Percentiles rank a stretch among this genome's conserved stretches.
phyloP scores from a whole-genome alignment of 2,329 filamentous ascomycete genomes.

The Thermochaetoides dissita region DNA sequence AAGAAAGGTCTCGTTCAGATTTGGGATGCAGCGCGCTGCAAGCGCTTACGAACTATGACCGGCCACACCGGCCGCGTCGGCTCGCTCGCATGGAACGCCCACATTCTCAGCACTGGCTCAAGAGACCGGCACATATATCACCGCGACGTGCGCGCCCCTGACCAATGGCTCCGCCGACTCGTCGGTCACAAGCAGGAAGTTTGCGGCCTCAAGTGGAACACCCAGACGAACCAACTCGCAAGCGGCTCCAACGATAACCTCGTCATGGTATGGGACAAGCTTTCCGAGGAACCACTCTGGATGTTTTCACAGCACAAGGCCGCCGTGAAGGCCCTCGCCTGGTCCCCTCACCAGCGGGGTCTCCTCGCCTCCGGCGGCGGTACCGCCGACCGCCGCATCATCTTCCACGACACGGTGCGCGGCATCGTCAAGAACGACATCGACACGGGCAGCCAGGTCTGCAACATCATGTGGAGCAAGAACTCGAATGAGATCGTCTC shows the following conservation, averaged over 20 bases:
- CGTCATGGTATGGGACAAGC: constrained; percentile 96
- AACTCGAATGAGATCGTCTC: constrained; percentile 96
- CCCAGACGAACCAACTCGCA: constrained; percentile 84
- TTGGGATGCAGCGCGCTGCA: constrained; percentile 82
- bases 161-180: constrained; percentile 77
- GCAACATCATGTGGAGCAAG: constrained; percentile 92
- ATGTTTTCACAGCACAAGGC: constrained; percentile 92
- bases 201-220: constrained; percentile 93
- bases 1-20: constrained; percentile 92
- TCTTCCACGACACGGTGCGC: constrained; percentile 93
- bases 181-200: constrained; percentile 97
- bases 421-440: constrained; percentile 71
- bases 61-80: constrained; percentile 89
- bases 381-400: constrained; percentile 89
- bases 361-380: constrained; percentile 91
- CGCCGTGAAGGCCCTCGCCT: constrained; percentile 93
- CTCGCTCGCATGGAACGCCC: constrained; percentile 92
- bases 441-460: constrained; percentile 97
- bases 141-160: constrained; percentile 81
- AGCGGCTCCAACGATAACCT: constrained; percentile 98
- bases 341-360: constrained; percentile 91
- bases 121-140: constrained; percentile 89
- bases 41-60: constrained; percentile 86
- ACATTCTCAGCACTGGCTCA: constrained; percentile 91
- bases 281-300: constrained; percentile 79